Evolutionary conservation across 768 basidiomycete genomes (phyloP), one percentile per base, ranked within the genome.

Genomic region (Imleria badia): DNA sequence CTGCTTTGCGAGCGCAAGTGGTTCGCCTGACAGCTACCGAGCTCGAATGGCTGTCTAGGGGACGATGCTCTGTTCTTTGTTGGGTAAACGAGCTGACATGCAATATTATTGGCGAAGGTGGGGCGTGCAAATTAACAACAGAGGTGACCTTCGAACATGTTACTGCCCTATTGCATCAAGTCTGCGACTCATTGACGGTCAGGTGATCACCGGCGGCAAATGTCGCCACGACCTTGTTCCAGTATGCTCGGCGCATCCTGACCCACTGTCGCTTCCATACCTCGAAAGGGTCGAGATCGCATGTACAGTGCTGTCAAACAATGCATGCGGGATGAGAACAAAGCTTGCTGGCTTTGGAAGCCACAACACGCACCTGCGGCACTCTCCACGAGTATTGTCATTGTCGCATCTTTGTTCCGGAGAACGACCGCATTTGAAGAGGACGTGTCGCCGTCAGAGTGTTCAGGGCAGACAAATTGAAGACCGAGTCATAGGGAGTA

Each of bases 151-250:
- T n/a, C n/a, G n/a, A n/a, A n/a, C 75, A 45, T n/a, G n/a, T 22
- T 9, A 12, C 14, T 40, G 8, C 20, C 7, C 13, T 22, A 29
- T 44, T 15, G n/a, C 22, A 23, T 51, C 50, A 39, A 36, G 26
- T 13, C 40, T 19, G 33, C 12, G 38, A 12, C 23, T 50, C 59
- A 17, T 54, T 22, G 9, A 6, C 9, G 0, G 22, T 22, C 30
- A 40, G 49, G 48, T 67, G 71, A 55, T 77, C 75, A 45, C 89
- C 87, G 43, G 80, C 80, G 35, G 96, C 94, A n/a, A 44, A 96
- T 87, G 6, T 95, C 96, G 60, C 82, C 89, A 43, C 94, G 75
- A 0, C 96, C 96, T 69, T 96, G 90, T 72, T 97, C 92, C 54
- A 98, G 70, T 38, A 86, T 69, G 57, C 88, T 82, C 0, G 95